These are phyloP conservation scores for Nymphaea colorata DNA, from an alignment of 164 flowering plant species.

Conservation along the genomic window DNA sequence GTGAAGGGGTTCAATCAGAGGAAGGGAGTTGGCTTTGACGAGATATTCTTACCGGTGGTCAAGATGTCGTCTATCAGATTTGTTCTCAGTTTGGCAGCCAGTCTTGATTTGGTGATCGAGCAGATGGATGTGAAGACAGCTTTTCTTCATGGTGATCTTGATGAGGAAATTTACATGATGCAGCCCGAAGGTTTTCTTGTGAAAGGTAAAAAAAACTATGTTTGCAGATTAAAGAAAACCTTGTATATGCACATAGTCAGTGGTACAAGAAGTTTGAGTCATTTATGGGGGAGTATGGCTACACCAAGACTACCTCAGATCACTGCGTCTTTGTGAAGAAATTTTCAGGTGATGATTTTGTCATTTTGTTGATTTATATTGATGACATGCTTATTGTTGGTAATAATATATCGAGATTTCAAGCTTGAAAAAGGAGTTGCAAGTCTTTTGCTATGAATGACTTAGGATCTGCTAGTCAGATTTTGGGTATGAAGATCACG, in stretches of 20 bases:
- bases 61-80: slow-evolving; percentile 1
- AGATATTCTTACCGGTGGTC: slow-evolving; percentile 1
- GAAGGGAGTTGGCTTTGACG: slow-evolving; percentile 1
- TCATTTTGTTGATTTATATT: not conserved
- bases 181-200: not conserved
- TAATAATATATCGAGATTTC: not conserved
- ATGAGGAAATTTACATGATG: not conserved
- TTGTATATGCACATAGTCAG: not conserved
- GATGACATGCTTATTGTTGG: slow-evolving; percentile 5
- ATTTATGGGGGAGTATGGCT: slow-evolving; percentile 1
- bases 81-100: not conserved
- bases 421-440: slow-evolving; percentile 1
- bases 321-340: not conserved
- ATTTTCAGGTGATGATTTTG: not conserved
- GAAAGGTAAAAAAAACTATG: not conserved
- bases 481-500: not conserved
- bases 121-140: not conserved
- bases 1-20: slow-evolving; percentile 2
- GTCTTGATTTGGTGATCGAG: not conserved
- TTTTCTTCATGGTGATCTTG: slow-evolving; percentile 2
- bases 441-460: slow-evolving; percentile 5
- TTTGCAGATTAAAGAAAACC: slow-evolving; percentile 1
- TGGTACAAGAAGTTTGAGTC: slow-evolving; percentile 2
- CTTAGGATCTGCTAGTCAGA: not conserved
- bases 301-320: not conserved